Evolutionary conservation across 139 green algal genomes (phyloP).

Genomic region (Volvox africanus): DNA sequence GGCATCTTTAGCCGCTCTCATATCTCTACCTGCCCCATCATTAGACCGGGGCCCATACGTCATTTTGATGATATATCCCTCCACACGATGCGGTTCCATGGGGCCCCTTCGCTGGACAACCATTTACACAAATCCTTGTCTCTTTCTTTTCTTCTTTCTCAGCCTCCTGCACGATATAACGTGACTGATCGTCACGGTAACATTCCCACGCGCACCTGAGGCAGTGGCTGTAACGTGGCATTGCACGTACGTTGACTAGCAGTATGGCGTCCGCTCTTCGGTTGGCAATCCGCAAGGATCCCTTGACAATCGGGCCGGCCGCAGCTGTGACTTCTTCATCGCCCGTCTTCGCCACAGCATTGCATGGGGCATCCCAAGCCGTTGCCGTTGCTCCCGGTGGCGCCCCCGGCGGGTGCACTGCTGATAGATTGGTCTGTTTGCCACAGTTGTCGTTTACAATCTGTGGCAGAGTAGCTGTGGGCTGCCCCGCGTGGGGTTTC

Average conservation of each 20-base stretch:
- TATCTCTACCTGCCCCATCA: too few relatives aligned
- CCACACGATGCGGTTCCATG: too few relatives aligned
- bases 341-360: too few relatives aligned
- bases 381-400: not conserved
- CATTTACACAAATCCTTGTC: too few relatives aligned
- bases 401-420: not conserved
- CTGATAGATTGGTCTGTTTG: not conserved
- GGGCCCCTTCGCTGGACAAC: too few relatives aligned
- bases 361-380: not conserved
- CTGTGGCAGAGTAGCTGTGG: not conserved
- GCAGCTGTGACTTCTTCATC: not conserved
- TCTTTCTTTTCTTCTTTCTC: too few relatives aligned
- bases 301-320: not conserved
- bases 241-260: not conserved
- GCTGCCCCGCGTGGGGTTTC: too few relatives aligned
- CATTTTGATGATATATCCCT: too few relatives aligned
- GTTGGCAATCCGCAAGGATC: not conserved
- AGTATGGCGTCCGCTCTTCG: not conserved
- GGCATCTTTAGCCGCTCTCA: too few relatives aligned
- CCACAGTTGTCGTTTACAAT: not conserved
- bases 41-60: too few relatives aligned
- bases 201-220: not conserved
- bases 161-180: too few relatives aligned
- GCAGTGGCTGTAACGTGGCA: slow-evolving; percentile 24
- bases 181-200: too few relatives aligned